Percentiles rank a stretch among this genome's conserved stretches.
Evolutionary conservation across 371 early-diverging fungal species (phyloP).

Genomic region (Chytridium lagenaria): DNA sequence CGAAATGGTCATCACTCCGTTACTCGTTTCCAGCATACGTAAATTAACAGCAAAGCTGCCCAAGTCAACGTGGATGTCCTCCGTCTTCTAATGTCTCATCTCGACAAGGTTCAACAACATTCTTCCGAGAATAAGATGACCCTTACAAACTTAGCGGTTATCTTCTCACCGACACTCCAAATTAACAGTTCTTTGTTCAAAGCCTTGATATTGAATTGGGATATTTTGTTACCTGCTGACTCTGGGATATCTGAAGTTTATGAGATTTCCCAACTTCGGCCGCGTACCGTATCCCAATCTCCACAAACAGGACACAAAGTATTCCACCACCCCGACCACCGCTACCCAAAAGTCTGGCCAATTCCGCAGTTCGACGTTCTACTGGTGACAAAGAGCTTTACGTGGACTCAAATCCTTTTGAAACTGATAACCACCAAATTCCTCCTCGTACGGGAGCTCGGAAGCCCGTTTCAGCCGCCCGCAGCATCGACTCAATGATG

Average conservation of each 20-base stretch:
- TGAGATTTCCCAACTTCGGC: neutral
- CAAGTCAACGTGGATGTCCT: neutral
- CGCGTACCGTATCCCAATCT: neutral
- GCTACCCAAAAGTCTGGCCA: neutral
- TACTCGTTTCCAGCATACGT: neutral
- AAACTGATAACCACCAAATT: neutral
- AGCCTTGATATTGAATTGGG: conserved; percentile 15
- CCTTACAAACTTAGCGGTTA: conserved; percentile 35
- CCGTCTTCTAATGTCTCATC: conserved; percentile 25
- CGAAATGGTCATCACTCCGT: neutral
- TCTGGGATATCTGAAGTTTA: neutral
- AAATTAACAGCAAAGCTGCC: conserved; percentile 1
- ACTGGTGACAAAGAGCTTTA: neutral
- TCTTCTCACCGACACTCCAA: conserved; percentile 36
- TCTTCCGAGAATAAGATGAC: conserved; percentile 39
- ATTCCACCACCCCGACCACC: conserved; percentile 4
- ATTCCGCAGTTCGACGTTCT: neutral
- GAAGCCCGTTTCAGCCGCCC: neutral
- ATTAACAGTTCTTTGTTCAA: conserved; percentile 20
- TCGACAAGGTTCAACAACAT: conserved; percentile 22
- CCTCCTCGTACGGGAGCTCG: no score
- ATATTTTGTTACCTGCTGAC: conserved; percentile 2
- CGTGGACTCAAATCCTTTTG: neutral
- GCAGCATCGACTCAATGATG: neutral
- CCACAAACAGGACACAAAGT: neutral